Conservation (phyloP, 768 basidiomycete species). For the Cyclocybe cylindracea region DNA sequence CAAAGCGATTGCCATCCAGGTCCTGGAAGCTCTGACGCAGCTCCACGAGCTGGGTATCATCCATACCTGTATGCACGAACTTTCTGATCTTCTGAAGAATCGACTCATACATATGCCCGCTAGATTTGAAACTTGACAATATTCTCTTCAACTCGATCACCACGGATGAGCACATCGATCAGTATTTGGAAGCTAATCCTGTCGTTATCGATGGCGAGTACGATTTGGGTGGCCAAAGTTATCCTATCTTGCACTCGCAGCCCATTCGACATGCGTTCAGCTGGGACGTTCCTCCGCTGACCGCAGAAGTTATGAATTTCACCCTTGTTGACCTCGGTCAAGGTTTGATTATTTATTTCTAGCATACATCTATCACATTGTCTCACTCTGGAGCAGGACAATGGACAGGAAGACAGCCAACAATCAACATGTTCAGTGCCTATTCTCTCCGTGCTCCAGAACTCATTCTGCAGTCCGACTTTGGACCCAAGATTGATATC, state of each 20-base stretch:
- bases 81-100: background rate
- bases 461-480: constrained; percentile 19
- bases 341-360: constrained; percentile 9
- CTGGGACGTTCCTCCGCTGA: background rate
- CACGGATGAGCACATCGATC: constrained; percentile 4
- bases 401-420: constrained; percentile 18
- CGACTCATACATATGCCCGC: background rate
- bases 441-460: constrained; percentile 23
- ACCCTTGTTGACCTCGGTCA: constrained; percentile 18
- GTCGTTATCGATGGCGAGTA: background rate
- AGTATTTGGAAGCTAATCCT: constrained; percentile 6
- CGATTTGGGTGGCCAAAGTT: background rate
- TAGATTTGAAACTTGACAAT: constrained; percentile 27
- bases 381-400: constrained; percentile 14
- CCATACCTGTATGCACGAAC: constrained; percentile 1
- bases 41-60: constrained; percentile 2
- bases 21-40: background rate
- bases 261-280: constrained; percentile 1
- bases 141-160: constrained; percentile 18
- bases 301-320: background rate
- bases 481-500: constrained; percentile 20
- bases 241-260: constrained; percentile 1
- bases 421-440: constrained; percentile 8
- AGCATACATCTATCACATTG: background rate
- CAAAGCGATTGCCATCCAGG: constrained; percentile 1